Evolutionary conservation across 1,139 yeast species (phyloP).

Genomic region (Eremothecium gossypii): DNA sequence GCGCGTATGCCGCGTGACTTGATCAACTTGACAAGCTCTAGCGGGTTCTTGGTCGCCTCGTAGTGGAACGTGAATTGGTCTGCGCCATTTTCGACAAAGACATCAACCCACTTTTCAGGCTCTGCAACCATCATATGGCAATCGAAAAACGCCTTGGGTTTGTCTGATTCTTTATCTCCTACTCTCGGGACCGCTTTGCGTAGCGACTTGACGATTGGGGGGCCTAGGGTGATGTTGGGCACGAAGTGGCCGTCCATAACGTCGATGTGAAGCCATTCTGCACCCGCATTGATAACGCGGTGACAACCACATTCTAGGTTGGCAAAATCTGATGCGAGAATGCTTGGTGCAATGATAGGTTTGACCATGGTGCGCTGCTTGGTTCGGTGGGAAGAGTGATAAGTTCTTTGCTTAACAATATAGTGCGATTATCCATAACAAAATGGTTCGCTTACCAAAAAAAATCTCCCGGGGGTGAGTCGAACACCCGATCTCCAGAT

Average conservation of each 20-base stretch:
- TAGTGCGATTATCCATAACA: not conserved
- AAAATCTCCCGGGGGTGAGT: slow-evolving; percentile 25
- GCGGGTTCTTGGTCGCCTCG: slow-evolving; percentile 82
- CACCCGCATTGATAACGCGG: slow-evolving; percentile 62
- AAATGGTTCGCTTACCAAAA: not conserved
- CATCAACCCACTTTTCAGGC: slow-evolving; percentile 93
- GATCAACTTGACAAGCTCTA: slow-evolving; percentile 64
- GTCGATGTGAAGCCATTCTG: slow-evolving; percentile 96
- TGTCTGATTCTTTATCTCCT: slow-evolving; percentile 29
- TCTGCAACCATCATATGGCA: slow-evolving; percentile 98
- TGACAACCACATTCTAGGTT: slow-evolving; percentile 82
- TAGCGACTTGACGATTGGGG: slow-evolving; percentile 75
- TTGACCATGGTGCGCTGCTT: slow-evolving; percentile 46
- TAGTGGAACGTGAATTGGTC: slow-evolving; percentile 94
- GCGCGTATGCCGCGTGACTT: slow-evolving; percentile 80
- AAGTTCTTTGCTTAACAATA: not conserved
- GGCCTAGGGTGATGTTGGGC: slow-evolving; percentile 90
- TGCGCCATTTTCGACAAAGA: slow-evolving; percentile 90
- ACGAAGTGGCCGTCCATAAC: slow-evolving; percentile 99
- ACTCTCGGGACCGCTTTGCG: slow-evolving; percentile 68
- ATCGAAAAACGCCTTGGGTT: slow-evolving; percentile 66
- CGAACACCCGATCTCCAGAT: slow-evolving; percentile 26
- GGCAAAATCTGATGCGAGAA: slow-evolving; percentile 90
- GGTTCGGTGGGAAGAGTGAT: not conserved
- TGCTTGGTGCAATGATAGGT: slow-evolving; percentile 90